Percentiles rank a stretch among this genome's conserved stretches.
These are phyloP conservation scores for Populus deltoides DNA, from an alignment of 345 rosid species.

Conservation along the genomic window DNA sequence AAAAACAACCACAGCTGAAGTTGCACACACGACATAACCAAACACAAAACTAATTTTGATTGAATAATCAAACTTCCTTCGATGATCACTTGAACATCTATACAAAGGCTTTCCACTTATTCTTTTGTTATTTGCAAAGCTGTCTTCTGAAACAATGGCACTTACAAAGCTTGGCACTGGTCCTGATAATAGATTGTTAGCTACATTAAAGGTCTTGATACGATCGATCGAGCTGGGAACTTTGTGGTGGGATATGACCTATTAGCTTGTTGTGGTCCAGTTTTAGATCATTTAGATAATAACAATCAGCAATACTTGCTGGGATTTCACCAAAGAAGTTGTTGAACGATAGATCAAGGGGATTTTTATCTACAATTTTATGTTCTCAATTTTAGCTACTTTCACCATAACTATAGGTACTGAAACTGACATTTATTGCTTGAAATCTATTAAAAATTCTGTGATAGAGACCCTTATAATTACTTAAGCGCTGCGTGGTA, in stretches of 20 bases:
- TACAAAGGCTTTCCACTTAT: conserved; percentile 23
- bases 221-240: not conserved
- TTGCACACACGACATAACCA: not conserved
- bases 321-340: conserved; percentile 37
- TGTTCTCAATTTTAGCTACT: not conserved
- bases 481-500: conserved; percentile 51
- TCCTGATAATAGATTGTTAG: conserved; percentile 26
- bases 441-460: conserved; percentile 33
- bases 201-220: conserved; percentile 22
- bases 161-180: conserved; percentile 10
- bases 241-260: conserved; percentile 21
- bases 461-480: conserved; percentile 53
- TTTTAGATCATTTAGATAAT: conserved; percentile 16
- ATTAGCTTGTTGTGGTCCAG: conserved; percentile 20
- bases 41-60: not conserved
- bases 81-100: not conserved
- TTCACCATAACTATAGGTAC: conserved; percentile 20
- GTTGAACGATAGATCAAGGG: conserved; percentile 28
- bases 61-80: not conserved
- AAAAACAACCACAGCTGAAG: not conserved
- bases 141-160: not conserved
- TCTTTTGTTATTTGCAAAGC: conserved; percentile 18
- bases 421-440: conserved; percentile 47
- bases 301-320: conserved; percentile 1
- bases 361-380: not conserved